These are phyloP conservation scores for Murraya koenigii DNA, from an alignment of 345 rosid species.

Conservation along the genomic window DNA sequence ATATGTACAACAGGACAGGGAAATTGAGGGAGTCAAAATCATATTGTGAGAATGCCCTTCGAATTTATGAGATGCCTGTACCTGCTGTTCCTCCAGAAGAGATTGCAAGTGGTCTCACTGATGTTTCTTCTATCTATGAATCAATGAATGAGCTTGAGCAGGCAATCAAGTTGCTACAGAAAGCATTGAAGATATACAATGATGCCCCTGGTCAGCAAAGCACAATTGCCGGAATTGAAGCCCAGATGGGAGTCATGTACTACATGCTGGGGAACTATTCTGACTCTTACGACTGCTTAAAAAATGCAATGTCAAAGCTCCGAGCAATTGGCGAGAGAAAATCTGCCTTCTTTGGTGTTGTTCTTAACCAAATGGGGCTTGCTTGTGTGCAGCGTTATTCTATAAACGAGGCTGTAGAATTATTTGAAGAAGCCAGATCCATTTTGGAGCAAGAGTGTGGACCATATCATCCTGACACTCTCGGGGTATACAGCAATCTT, in stretches of 20 bases:
- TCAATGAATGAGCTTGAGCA: constrained; percentile 81
- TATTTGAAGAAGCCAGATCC: constrained; percentile 82
- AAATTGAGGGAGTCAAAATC: constrained; percentile 79
- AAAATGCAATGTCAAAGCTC: constrained; percentile 60
- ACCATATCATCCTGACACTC: constrained; percentile 82
- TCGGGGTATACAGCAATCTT: constrained; percentile 87
- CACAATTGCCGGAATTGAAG: constrained; percentile 84
- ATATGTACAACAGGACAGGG: constrained; percentile 74
- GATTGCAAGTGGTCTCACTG: constrained; percentile 83
- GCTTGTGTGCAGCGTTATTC: constrained; percentile 75
- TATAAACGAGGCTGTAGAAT: constrained; percentile 70
- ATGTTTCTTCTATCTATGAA: constrained; percentile 78
- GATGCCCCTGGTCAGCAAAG: constrained; percentile 75
- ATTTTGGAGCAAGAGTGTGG: constrained; percentile 79
- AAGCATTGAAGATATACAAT: constrained; percentile 64
- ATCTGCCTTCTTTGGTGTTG: constrained; percentile 80
- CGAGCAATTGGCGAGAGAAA: constrained; percentile 77
- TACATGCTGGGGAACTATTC: constrained; percentile 79
- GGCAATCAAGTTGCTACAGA: constrained; percentile 70
- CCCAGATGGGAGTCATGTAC: constrained; percentile 89
- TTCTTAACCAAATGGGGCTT: constrained; percentile 91
- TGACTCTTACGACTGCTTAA: constrained; percentile 69
- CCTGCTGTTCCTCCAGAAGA: constrained; percentile 67
- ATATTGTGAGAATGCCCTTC: constrained; percentile 80
- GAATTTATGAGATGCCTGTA: constrained; percentile 66